Evolutionary conservation across 116 monocot genomes (phyloP), one percentile per base, ranked within the genome.

Genomic region (Posidonia oceanica): DNA sequence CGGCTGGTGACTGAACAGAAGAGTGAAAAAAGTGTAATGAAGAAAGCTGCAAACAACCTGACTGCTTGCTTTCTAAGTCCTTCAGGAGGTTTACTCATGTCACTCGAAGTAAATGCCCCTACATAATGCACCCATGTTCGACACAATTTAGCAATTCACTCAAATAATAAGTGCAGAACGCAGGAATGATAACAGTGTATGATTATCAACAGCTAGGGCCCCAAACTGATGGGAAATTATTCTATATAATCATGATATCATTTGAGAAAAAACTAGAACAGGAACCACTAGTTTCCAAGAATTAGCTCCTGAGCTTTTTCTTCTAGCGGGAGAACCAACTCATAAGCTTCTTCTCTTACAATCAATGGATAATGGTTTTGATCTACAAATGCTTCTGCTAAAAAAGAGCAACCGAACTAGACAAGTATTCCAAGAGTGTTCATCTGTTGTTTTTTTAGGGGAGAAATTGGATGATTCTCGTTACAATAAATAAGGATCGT

Each of bases 11-110:
- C 54, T 48, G 81, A 78, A 39, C 67, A 58, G 17, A 79, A 54
- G 18, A 78, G 63, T 42, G 80, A 64, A 64, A 74, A 70, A 8
- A 87, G 39, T 15, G 78, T 67, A 61, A 83, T 65, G 48, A 87
- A 44, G 54, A 87, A 74, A 48, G 79, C 55, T 71, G 83, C 75
- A 42, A 87, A 10, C 7, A 81, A 48, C 37, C 71, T 52, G 7
- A 74, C 3, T 14, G 81, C 53, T 52, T 69, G 75, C n/a, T 37
- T 40, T 60, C 20, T 68, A 68, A 63, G 11, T 54, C 81, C 74
- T 64, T 63, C 53, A 42, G 71, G 67, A 29, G 41, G 67, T 55
- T 78, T 79, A 4, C 69, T 67, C 5, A 36, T 68, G 48, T 62
- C 73, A 52, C 42, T 12, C 12, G 14, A 66, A 60, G 54, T 40